A percentile compares a stretch with the other conserved stretches of the same genome.
Evolutionary conservation across 2,329 filamentous ascomycete genomes (phyloP).

Genomic region (Aspergillus viridinutans): DNA sequence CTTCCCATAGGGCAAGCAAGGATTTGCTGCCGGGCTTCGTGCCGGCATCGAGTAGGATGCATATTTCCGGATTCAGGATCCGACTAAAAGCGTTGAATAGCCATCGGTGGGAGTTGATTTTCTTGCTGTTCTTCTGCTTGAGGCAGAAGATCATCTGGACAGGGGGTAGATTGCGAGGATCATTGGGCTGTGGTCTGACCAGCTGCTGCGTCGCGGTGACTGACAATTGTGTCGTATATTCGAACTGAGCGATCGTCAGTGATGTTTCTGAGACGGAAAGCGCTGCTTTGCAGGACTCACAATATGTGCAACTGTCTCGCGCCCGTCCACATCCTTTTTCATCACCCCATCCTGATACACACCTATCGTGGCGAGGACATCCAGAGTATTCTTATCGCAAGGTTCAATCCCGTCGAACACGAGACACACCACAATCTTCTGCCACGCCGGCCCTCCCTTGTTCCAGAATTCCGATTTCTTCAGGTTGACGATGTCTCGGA

Average conservation of each 20-base stretch:
- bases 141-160: constrained; percentile 99
- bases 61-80: constrained; percentile 93
- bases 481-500: constrained; percentile 95
- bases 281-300: constrained; percentile 31
- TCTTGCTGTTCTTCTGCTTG: constrained; percentile 99
- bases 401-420: constrained; percentile 98
- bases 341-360: constrained; percentile 97
- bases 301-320: constrained; percentile 93
- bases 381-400: constrained; percentile 90
- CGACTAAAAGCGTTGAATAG: constrained; percentile 97
- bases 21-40: constrained; percentile 94
- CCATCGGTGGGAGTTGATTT: constrained; percentile 99
- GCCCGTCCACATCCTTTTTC: constrained; percentile 97
- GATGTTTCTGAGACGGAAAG: not conserved
- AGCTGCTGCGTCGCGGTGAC: constrained; percentile 97
- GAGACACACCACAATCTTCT: constrained; percentile 96
- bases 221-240: constrained; percentile 96
- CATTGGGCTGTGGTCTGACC: constrained; percentile 83
- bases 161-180: constrained; percentile 78
- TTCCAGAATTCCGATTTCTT: constrained; percentile 99
- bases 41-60: constrained; percentile 92
- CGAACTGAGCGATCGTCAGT: constrained; percentile 56
- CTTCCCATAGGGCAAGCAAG: constrained; percentile 90
- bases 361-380: constrained; percentile 89
- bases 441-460: constrained; percentile 96